phyloP scores from a whole-genome alignment of 73 alveolate species.

The Tetrahymena thermophila region DNA sequence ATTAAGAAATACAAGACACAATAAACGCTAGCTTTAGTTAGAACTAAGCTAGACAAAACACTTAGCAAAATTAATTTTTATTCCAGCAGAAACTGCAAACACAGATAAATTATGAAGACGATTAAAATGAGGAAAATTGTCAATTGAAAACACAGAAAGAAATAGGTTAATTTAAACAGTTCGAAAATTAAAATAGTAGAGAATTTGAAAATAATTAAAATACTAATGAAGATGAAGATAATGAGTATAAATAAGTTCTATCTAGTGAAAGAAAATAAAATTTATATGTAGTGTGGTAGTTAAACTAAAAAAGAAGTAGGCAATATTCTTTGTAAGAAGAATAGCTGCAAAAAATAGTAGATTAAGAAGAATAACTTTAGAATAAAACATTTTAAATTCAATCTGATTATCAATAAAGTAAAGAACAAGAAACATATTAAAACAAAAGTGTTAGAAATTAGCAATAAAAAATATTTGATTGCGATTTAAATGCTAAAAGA shows the following conservation, averaged over 20 bases:
- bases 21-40: neutral
- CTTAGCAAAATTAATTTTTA: neutral
- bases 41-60: neutral
- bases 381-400: neutral
- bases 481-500: neutral
- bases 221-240: neutral
- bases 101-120: neutral
- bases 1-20: neutral
- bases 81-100: too few relatives aligned
- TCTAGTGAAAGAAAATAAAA: neutral
- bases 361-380: neutral
- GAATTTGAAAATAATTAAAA: neutral
- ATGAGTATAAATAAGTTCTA: neutral
- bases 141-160: neutral
- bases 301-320: neutral
- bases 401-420: neutral
- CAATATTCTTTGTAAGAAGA: neutral
- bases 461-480: neutral
- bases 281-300: neutral
- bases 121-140: neutral
- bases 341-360: neutral
- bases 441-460: neutral
- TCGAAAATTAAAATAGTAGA: neutral
- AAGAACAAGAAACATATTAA: neutral
- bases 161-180: neutral